Percentiles rank a stretch among this genome's conserved stretches.
Conservation (phyloP, 106 monocot species). For the Platanthera guangdongensis region DNA sequence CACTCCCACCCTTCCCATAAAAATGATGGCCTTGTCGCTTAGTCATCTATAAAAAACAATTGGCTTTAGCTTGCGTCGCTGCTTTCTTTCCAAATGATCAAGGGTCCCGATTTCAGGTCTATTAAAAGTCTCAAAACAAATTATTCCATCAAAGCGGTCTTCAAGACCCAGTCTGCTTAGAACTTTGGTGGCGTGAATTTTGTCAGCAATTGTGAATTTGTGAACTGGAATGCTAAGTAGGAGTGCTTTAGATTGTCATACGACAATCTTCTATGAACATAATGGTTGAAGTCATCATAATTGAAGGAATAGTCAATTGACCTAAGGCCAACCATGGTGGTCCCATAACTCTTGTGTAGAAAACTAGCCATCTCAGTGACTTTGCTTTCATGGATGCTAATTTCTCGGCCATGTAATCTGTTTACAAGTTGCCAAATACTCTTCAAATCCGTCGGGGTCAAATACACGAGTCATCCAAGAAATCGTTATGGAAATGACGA, state of each 20-base stretch:
- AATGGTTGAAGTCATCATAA: slow-evolving; percentile 72
- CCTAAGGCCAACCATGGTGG: slow-evolving; percentile 92
- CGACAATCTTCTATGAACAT: slow-evolving; percentile 79
- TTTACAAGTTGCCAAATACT: too few relatives aligned
- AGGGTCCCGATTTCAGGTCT: not conserved
- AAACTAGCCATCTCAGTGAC: slow-evolving; percentile 42
- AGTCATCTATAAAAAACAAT: too few relatives aligned
- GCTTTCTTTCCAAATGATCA: too few relatives aligned
- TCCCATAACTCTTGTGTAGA: slow-evolving; percentile 79
- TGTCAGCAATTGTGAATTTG: slow-evolving; percentile 82
- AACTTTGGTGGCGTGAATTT: slow-evolving; percentile 48
- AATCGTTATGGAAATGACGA: too few relatives aligned
- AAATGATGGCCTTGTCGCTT: too few relatives aligned
- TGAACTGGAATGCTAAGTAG: slow-evolving; percentile 57
- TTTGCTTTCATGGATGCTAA: slow-evolving; percentile 68
- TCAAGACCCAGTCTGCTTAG: slow-evolving; percentile 66
- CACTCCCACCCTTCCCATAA: too few relatives aligned
- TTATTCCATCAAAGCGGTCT: slow-evolving; percentile 79
- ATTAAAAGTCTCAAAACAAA: slow-evolving; percentile 93
- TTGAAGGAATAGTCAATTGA: slow-evolving; percentile 79
- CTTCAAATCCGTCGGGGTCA: too few relatives aligned
- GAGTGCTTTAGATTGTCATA: slow-evolving; percentile 66
- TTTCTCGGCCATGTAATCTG: slow-evolving; percentile 74
- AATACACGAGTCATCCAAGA: too few relatives aligned
- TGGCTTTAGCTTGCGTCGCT: too few relatives aligned